phyloP scores from a whole-genome alignment of 148 eudicot genomes.

The Rheum nobile region DNA sequence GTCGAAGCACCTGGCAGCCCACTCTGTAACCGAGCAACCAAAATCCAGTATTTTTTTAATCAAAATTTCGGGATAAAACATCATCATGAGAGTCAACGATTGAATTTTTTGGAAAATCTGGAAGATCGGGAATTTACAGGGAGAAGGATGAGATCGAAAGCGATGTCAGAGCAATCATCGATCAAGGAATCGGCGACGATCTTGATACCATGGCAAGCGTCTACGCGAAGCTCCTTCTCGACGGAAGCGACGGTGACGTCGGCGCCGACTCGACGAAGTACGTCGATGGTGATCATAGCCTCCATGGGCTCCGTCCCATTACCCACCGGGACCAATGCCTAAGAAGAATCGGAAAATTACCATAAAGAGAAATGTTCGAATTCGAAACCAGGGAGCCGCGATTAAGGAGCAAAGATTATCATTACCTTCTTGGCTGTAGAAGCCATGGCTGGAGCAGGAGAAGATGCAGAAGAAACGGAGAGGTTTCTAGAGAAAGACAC shows the following conservation, averaged over 20 bases:
- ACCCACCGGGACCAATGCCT: constrained; percentile 93
- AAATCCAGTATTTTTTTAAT: not conserved
- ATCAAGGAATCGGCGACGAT: constrained; percentile 77
- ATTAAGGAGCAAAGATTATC: not conserved
- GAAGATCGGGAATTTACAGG: constrained; percentile 34
- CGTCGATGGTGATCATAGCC: constrained; percentile 68
- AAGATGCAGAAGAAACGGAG: constrained; percentile 11
- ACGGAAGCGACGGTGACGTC: constrained; percentile 93
- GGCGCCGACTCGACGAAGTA: constrained; percentile 85
- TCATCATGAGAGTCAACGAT: not conserved
- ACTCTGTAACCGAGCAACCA: constrained; percentile 35
- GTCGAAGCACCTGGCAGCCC: constrained; percentile 89
- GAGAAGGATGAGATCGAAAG: constrained; percentile 77
- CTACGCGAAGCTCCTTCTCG: constrained; percentile 59
- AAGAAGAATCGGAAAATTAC: not conserved
- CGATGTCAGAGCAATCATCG: constrained; percentile 42
- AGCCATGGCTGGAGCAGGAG: constrained; percentile 46
- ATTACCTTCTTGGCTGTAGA: constrained; percentile 54
- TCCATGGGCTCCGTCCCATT: constrained; percentile 96
- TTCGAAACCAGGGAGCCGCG: not conserved
- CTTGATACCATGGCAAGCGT: constrained; percentile 71
- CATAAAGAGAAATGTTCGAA: not conserved
- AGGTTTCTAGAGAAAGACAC: constrained; percentile 16
- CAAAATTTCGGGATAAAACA: not conserved
- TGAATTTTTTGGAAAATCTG: not conserved